phyloP scores from a whole-genome alignment of 371 early-diverging fungal species.

The Rhizopus delemar region DNA sequence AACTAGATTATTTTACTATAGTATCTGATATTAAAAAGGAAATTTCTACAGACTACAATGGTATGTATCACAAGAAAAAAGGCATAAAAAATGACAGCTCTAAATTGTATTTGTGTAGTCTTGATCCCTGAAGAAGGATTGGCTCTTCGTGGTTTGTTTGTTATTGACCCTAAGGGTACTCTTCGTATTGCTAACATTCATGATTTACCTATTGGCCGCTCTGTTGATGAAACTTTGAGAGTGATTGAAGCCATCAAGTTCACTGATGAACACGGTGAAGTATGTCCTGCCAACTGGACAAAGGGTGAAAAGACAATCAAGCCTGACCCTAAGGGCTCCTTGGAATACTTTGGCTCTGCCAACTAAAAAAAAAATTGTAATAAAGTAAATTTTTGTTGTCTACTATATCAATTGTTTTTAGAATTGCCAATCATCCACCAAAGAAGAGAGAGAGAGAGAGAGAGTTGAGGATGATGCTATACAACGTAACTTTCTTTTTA shows the following conservation, averaged over 20 bases:
- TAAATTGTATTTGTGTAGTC: constrained; percentile 33
- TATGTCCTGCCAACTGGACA: constrained; percentile 76
- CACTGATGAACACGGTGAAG: constrained; percentile 85
- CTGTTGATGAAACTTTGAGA: constrained; percentile 93
- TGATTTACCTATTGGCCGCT: constrained; percentile 92
- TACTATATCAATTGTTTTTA: neutral
- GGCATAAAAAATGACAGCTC: constrained; percentile 16
- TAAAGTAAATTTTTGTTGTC: neutral
- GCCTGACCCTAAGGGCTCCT: constrained; percentile 71
- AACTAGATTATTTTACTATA: constrained; percentile 22
- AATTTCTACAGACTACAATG: constrained; percentile 80
- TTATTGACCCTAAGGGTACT: constrained; percentile 90
- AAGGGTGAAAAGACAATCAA: constrained; percentile 75
- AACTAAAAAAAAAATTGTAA: constrained; percentile 11
- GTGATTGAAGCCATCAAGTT: constrained; percentile 95
- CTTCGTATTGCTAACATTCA: constrained; percentile 63
- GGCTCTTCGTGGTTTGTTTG: constrained; percentile 78
- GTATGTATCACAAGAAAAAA: constrained; percentile 57
- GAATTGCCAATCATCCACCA: no score
- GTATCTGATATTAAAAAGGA: constrained; percentile 85
- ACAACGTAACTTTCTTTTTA: no score
- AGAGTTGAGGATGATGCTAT: no score
- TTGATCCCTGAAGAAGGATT: constrained; percentile 69
- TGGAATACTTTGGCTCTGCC: constrained; percentile 70
- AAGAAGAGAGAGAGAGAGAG: no score